Conservation (phyloP, 768 basidiomycete genomes). For the Mycena galericulata region DNA sequence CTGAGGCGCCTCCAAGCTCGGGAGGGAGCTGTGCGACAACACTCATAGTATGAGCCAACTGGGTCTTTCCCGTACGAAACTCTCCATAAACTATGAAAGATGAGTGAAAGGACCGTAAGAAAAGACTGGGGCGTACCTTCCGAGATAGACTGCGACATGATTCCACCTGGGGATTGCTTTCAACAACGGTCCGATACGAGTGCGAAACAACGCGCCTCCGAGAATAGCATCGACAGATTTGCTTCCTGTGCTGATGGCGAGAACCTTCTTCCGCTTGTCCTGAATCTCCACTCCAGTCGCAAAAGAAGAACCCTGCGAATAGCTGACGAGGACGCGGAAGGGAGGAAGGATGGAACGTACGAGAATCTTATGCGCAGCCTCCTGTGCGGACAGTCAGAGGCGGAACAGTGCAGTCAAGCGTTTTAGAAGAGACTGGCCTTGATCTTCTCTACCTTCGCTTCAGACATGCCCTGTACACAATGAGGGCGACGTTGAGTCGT, state of each 20-base stretch:
- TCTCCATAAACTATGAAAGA: slow-evolving; percentile 85
- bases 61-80: slow-evolving; percentile 96
- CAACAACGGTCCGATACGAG: background rate
- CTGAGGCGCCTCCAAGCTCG: slow-evolving; percentile 91
- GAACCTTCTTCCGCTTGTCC: slow-evolving; percentile 83
- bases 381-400: slow-evolving; percentile 58
- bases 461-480: slow-evolving; percentile 84
- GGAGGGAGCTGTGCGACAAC: slow-evolving; percentile 90
- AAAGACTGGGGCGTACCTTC: slow-evolving; percentile 67
- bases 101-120: slow-evolving; percentile 6
- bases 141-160: slow-evolving; percentile 93
- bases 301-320: slow-evolving; percentile 85
- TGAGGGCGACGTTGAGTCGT: slow-evolving; percentile 20
- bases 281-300: slow-evolving; percentile 93
- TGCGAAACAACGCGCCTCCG: slow-evolving; percentile 69
- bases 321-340: slow-evolving; percentile 9
- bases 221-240: slow-evolving; percentile 91
- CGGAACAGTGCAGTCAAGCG: background rate
- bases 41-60: slow-evolving; percentile 95
- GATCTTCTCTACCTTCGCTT: slow-evolving; percentile 98
- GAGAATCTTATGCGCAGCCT: slow-evolving; percentile 89
- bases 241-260: slow-evolving; percentile 91
- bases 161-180: slow-evolving; percentile 69
- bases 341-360: slow-evolving; percentile 52
- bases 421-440: slow-evolving; percentile 62